Conservation (phyloP, 2,329 filamentous ascomycete species). For the Colletotrichum gigasporum region DNA sequence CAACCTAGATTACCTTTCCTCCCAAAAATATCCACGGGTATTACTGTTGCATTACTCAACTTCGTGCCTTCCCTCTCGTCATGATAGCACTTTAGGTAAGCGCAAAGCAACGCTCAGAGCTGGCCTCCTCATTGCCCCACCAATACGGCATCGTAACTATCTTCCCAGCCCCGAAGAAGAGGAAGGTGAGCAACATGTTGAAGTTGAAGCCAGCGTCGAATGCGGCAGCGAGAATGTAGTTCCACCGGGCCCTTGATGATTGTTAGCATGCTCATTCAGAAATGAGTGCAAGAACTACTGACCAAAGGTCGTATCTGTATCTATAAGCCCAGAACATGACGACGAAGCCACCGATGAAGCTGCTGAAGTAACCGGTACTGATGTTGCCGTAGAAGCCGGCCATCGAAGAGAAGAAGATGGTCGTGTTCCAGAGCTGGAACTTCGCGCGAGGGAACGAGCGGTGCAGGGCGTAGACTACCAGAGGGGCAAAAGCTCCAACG, state of each 20-base stretch:
- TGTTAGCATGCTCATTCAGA: background rate
- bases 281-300: background rate
- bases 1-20: too few species aligned
- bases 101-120: conserved; percentile 68
- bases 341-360: conserved; percentile 67
- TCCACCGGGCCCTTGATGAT: conserved; percentile 57
- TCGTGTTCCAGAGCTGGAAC: conserved; percentile 68
- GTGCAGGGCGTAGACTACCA: conserved; percentile 61
- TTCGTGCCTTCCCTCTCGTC: too few species aligned
- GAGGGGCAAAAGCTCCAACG: conserved; percentile 55
- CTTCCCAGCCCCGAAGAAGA: conserved; percentile 64
- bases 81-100: too few species aligned
- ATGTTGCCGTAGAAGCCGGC: conserved; percentile 69
- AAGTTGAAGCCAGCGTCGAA: conserved; percentile 72
- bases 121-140: conserved; percentile 68
- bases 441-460: conserved; percentile 61
- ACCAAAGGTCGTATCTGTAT: conserved; percentile 64
- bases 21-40: too few species aligned
- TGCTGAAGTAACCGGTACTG: conserved; percentile 66
- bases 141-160: conserved; percentile 68
- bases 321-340: conserved; percentile 69
- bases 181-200: conserved; percentile 68
- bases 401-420: conserved; percentile 68
- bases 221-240: conserved; percentile 68
- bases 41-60: too few species aligned